Evolutionary conservation across 2,329 filamentous ascomycete genomes (phyloP), one percentile per base, ranked within the genome.

Genomic region (Alternaria longipes): DNA sequence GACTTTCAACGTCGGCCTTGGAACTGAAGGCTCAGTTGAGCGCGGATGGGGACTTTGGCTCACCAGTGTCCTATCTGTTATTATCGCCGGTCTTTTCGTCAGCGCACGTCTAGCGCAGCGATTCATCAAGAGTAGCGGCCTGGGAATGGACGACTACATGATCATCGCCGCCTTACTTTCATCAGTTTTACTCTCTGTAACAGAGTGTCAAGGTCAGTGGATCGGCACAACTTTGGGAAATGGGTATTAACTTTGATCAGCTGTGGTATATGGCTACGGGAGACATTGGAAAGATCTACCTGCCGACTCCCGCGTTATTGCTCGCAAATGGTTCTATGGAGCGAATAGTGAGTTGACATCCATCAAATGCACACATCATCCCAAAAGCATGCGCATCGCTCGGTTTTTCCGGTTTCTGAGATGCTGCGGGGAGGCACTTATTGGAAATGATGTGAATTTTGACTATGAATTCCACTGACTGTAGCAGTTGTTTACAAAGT

Each of bases 401-500:
- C 14, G 30, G 22, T 12, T 16, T 41, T 22, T 32, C 30, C 20
- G 26, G 34, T 18, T 16, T 22, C 42, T 46, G 30, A 45, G 18
- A 20, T 4, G 42, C 46, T 49, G 22, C 46, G 12, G 18, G 34
- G 20, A 34, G 8, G 9, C 30, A 24, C 32, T 34, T n/a, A 9
- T 20, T 24, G 46, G 3, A 49, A 30, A 22, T 49, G 18, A 12
- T 49, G 30, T 22, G 18, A 9, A 49, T 30, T 6, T 20, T 49
- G 30, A 36, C 30, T 22, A 22, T 28, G 46, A n/a, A 36, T 20
- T 4, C 22, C 42, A 30, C 56, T 62, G 20, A 62, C 46, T 6
- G 14, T 26, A 2, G 14, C 16, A 62, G 62, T 73, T n/a, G 62
- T 79, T 22, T 81, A 80, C 67, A 79, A 80, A 56, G 61, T 77